Evolutionary conservation across 2,329 filamentous ascomycete genomes (phyloP).

Genomic region (Colletotrichum caudatum): DNA sequence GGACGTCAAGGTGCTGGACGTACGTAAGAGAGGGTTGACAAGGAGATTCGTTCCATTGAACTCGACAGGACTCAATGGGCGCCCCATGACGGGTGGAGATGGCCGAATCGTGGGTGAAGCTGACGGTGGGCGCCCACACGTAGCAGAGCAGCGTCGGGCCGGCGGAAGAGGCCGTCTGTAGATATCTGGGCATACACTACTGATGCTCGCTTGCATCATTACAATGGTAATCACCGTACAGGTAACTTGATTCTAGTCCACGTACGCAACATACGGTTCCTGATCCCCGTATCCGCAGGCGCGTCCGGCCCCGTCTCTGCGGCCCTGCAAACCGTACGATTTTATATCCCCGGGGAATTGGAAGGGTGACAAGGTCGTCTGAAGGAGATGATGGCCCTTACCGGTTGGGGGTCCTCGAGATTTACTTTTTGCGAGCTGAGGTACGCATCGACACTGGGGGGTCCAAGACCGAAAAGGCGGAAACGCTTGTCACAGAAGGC

Average conservation of each 20-base stretch:
- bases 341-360: background rate
- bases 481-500: background rate
- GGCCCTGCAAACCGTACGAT: conserved; percentile 10
- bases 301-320: background rate
- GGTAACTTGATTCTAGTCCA: background rate
- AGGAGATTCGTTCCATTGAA: background rate
- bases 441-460: background rate
- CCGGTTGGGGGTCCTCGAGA: background rate
- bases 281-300: background rate
- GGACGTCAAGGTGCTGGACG: conserved; percentile 9
- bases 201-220: conserved; percentile 12
- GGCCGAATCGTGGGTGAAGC: conserved; percentile 21
- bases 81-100: conserved; percentile 27
- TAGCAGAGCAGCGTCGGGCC: conserved; percentile 16
- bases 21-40: conserved; percentile 11
- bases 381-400: background rate
- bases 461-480: background rate
- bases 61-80: conserved; percentile 31
- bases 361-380: background rate
- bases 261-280: conserved; percentile 1
- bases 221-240: background rate
- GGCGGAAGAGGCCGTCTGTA: background rate
- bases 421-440: conserved; percentile 8
- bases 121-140: background rate
- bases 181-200: conserved; percentile 4